phyloP scores from a whole-genome alignment of 2,329 filamentous ascomycete genomes.

The Dactylellina drechsleri region DNA sequence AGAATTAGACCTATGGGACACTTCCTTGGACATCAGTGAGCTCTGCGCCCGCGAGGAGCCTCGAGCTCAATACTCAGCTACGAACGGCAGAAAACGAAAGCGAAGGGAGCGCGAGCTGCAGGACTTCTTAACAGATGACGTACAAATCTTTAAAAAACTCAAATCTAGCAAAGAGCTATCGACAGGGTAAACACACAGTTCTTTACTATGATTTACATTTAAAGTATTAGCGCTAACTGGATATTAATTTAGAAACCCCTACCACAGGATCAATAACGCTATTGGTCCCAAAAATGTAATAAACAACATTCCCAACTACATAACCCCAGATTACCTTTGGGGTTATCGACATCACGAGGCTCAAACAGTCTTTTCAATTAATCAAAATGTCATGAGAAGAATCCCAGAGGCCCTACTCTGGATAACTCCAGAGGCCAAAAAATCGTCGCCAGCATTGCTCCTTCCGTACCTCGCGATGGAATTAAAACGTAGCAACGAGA shows the following conservation, averaged over 20 bases:
- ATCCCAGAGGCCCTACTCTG: constrained; percentile 5
- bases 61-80: not conserved
- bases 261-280: constrained; percentile 23
- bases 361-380: constrained; percentile 7
- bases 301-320: constrained; percentile 1
- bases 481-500: constrained; percentile 12
- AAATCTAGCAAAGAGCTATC: not conserved
- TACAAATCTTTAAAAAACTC: constrained; percentile 14
- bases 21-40: too few relatives aligned
- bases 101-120: constrained; percentile 8
- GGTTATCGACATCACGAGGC: constrained; percentile 10
- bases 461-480: constrained; percentile 27
- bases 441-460: constrained; percentile 1
- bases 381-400: not conserved
- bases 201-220: too few relatives aligned
- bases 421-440: not conserved
- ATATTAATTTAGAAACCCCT: not conserved
- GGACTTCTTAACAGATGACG: constrained; percentile 2
- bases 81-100: not conserved
- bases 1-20: too few relatives aligned
- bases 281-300: constrained; percentile 22
- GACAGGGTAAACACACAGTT: constrained; percentile 10
- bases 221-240: too few relatives aligned
- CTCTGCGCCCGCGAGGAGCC: not conserved
- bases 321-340: constrained; percentile 28